Percentiles rank a stretch among this genome's conserved stretches.
These are phyloP conservation scores for Warburgia ugandensis DNA, from an alignment of 164 flowering plant species.

Conservation along the genomic window DNA sequence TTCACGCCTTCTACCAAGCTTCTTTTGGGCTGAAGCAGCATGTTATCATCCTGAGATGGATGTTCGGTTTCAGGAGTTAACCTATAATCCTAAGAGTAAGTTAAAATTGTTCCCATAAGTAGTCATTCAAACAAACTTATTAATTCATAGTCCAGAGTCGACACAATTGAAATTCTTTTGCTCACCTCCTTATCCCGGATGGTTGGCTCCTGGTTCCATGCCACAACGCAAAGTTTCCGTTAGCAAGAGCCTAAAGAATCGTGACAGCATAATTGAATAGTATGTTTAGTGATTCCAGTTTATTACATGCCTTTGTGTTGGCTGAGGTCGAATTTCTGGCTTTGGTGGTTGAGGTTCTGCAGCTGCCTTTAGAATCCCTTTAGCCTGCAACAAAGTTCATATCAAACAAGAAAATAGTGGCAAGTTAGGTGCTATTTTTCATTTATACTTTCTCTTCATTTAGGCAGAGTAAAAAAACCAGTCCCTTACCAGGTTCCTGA, in stretches of 20 bases:
- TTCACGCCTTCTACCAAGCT: too few relatives aligned
- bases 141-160: too few relatives aligned
- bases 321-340: conserved; percentile 20
- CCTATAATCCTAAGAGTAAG: conserved; percentile 23
- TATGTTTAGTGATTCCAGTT: too few relatives aligned
- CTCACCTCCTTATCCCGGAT: conserved; percentile 22
- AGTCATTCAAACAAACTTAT: too few relatives aligned
- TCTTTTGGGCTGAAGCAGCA: conserved; percentile 19
- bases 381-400: conserved; percentile 53
- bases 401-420: too few relatives aligned
- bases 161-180: too few relatives aligned
- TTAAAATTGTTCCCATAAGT: conserved; percentile 17
- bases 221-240: not conserved
- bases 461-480: too few relatives aligned
- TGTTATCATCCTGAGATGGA: conserved; percentile 10
- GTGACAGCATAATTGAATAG: too few relatives aligned
- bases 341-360: conserved; percentile 16
- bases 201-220: conserved; percentile 14
- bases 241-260: too few relatives aligned
- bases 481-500: conserved; percentile 73
- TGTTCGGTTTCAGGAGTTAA: conserved; percentile 15
- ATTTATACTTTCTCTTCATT: too few relatives aligned
- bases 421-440: too few relatives aligned
- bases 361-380: conserved; percentile 31
- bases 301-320: conserved; percentile 20